phyloP scores from a whole-genome alignment of 495 filamentous ascomycete genomes.

The Collariella sp. region DNA sequence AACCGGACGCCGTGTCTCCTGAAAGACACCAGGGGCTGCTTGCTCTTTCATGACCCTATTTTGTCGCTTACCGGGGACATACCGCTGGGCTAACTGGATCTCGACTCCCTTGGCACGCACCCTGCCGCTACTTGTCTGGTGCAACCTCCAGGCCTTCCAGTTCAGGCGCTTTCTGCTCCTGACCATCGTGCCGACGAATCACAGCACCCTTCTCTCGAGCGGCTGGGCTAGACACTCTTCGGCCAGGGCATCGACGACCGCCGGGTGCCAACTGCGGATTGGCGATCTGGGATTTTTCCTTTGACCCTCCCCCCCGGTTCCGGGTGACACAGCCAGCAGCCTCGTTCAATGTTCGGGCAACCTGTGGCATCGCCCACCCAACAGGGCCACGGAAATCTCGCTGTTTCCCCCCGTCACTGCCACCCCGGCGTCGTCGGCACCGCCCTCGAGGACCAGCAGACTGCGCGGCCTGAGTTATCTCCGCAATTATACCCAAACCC shows the following conservation, averaged over 20 bases:
- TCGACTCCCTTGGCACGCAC: no score
- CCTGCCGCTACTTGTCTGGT: background rate
- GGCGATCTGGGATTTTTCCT: background rate
- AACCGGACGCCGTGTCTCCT: no score
- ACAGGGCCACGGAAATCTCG: conserved; percentile 29
- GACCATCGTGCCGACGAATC: background rate
- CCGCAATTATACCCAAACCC: conserved; percentile 60
- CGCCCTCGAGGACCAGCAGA: conserved; percentile 44
- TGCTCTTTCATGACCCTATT: no score
- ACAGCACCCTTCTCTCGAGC: background rate
- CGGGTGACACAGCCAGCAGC: background rate
- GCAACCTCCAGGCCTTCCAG: background rate
- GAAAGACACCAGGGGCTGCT: no score
- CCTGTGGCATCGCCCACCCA: conserved; percentile 40
- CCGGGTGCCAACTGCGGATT: background rate
- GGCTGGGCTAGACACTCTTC: background rate
- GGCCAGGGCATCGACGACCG: background rate
- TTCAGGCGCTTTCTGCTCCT: background rate
- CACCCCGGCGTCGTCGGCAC: conserved; percentile 37
- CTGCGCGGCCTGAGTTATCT: conserved; percentile 68
- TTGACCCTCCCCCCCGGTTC: no score
- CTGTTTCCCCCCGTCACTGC: conserved; percentile 38
- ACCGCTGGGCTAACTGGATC: background rate
- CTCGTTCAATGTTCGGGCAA: conserved; percentile 46
- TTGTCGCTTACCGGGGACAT: background rate